phyloP scores from a whole-genome alignment of 2,329 filamentous ascomycete genomes.

The Capronia americana region DNA sequence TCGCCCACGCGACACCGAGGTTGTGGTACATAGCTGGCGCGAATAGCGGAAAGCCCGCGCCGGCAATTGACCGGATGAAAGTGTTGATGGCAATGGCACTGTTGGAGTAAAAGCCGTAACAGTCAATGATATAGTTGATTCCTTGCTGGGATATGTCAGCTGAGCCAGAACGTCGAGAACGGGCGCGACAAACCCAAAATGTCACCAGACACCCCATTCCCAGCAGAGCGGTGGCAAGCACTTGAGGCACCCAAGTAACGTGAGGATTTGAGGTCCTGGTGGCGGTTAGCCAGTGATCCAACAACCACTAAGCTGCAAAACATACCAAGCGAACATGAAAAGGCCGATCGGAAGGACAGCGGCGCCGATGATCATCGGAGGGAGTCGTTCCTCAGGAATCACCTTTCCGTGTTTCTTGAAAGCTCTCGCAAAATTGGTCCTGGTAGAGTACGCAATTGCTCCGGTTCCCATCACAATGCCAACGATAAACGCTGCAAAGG shows the following conservation, averaged over 20 bases:
- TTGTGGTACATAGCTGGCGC: constrained; percentile 45
- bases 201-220: constrained; percentile 53
- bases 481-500: constrained; percentile 47
- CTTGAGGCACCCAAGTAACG: constrained; percentile 54
- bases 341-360: constrained; percentile 52
- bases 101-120: constrained; percentile 50
- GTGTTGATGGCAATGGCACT: constrained; percentile 50
- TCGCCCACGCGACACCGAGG: constrained; percentile 50
- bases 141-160: constrained; percentile 40
- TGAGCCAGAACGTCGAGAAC: not conserved
- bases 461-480: constrained; percentile 45
- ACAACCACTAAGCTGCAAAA: not conserved
- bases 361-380: constrained; percentile 53
- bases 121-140: constrained; percentile 53
- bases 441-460: constrained; percentile 49
- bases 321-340: constrained; percentile 58
- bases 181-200: constrained; percentile 43
- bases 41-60: constrained; percentile 45
- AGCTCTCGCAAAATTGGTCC: constrained; percentile 51
- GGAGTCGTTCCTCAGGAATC: constrained; percentile 53
- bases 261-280: constrained; percentile 45
- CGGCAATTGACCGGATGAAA: constrained; percentile 45
- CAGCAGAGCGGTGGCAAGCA: constrained; percentile 51
- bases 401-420: constrained; percentile 45
- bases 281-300: not conserved